Conservation (phyloP, 495 filamentous ascomycete genomes). For the Talaromyces ruber region DNA sequence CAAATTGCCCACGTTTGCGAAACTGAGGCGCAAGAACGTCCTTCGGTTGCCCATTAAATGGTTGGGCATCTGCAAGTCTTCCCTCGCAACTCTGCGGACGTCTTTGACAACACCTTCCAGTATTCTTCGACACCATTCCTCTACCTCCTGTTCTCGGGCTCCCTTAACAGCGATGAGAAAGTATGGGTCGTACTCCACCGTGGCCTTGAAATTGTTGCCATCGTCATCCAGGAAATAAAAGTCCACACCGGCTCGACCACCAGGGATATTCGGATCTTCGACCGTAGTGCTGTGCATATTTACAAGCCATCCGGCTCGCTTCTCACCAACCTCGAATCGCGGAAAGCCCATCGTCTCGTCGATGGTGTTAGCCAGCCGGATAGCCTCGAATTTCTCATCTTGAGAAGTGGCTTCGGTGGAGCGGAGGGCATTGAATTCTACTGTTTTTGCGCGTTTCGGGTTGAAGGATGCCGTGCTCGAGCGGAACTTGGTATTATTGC, state of each 20-base stretch:
- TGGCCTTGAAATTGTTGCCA: slow-evolving; percentile 91
- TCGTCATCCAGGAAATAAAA: slow-evolving; percentile 96
- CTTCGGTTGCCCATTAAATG: slow-evolving; percentile 86
- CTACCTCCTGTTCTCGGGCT: slow-evolving; percentile 82
- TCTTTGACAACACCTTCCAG: slow-evolving; percentile 81
- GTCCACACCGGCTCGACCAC: slow-evolving; percentile 84
- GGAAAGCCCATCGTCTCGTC: slow-evolving; percentile 92
- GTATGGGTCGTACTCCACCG: slow-evolving; percentile 93
- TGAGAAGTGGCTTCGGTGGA: slow-evolving; percentile 75
- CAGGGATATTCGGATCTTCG: slow-evolving; percentile 72
- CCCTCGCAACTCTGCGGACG: slow-evolving; percentile 72
- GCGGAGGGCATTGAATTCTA: slow-evolving; percentile 65
- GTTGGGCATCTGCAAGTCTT: slow-evolving; percentile 93
- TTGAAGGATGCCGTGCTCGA: slow-evolving; percentile 41
- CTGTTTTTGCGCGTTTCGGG: slow-evolving; percentile 56
- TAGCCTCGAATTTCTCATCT: slow-evolving; percentile 78
- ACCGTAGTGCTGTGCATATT: slow-evolving; percentile 88
- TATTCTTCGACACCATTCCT: slow-evolving; percentile 84
- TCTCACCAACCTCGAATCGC: slow-evolving; percentile 82
- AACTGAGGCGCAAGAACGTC: slow-evolving; percentile 75
- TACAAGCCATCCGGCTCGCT: slow-evolving; percentile 83
- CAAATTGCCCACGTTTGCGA: slow-evolving; percentile 80
- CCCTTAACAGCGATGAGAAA: slow-evolving; percentile 87
- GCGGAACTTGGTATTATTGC: slow-evolving; percentile 38
- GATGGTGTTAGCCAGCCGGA: slow-evolving; percentile 76